phyloP scores from a whole-genome alignment of 2,329 filamentous ascomycete genomes.

The Sclerotiophoma versabilis region DNA sequence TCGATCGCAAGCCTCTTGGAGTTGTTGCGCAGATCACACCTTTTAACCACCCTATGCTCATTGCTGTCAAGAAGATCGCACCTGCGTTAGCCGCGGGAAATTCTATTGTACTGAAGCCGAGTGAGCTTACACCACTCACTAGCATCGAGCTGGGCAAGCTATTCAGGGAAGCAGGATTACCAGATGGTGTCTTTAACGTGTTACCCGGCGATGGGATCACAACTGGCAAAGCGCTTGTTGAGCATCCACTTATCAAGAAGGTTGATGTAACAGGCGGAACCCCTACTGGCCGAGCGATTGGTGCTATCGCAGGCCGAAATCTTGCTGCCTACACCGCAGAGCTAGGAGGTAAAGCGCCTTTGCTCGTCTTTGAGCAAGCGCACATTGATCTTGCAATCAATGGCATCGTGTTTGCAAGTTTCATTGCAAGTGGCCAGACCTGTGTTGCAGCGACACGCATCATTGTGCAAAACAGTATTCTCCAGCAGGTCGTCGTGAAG shows the following conservation, averaged over 20 bases:
- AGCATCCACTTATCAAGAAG: slow-evolving; percentile 47
- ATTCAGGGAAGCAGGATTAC: slow-evolving; percentile 47
- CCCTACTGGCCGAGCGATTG: slow-evolving; percentile 46
- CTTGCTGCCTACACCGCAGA: slow-evolving; percentile 48
- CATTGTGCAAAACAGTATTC: slow-evolving; percentile 58
- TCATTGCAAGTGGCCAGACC: slow-evolving; percentile 63
- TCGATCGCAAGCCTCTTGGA: slow-evolving; percentile 49
- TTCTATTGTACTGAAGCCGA: slow-evolving; percentile 48
- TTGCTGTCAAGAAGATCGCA: slow-evolving; percentile 52
- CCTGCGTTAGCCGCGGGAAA: slow-evolving; percentile 48
- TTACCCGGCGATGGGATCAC: slow-evolving; percentile 42
- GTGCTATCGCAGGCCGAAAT: slow-evolving; percentile 46
- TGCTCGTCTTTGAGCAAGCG: slow-evolving; percentile 48
- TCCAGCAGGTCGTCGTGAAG: slow-evolving; percentile 49
- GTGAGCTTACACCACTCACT: slow-evolving; percentile 48
- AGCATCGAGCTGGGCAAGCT: slow-evolving; percentile 47
- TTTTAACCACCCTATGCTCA: slow-evolving; percentile 51
- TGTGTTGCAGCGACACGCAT: slow-evolving; percentile 64
- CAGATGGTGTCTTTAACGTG: slow-evolving; percentile 48
- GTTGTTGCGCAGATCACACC: slow-evolving; percentile 51
- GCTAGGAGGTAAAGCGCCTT: slow-evolving; percentile 48
- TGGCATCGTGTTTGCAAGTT: slow-evolving; percentile 51
- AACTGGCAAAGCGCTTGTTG: slow-evolving; percentile 47
- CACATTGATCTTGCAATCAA: slow-evolving; percentile 49
- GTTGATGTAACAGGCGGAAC: slow-evolving; percentile 51